Conservation (phyloP, 352 stramenopile genomes). For the Phytophthora foliorum region DNA sequence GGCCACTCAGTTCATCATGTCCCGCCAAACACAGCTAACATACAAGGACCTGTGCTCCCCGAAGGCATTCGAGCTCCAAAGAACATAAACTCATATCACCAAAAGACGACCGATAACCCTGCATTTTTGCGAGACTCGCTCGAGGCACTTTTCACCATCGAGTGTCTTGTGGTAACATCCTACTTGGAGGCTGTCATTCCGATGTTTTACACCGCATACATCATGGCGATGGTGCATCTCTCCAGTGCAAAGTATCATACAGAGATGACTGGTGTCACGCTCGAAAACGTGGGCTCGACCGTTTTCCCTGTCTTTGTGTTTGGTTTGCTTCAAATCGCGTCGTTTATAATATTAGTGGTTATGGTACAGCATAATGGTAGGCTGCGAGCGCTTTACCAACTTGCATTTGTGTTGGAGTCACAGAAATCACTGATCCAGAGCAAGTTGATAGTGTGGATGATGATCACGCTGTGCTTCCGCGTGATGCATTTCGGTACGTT, state of each 20-base stretch:
- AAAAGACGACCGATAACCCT: no score
- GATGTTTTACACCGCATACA: no score
- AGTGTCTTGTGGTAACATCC: no score
- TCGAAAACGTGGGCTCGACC: neutral
- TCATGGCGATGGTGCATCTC: conserved; percentile 3
- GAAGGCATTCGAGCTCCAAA: no score
- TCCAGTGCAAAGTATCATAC: conserved; percentile 29
- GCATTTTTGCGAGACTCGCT: no score
- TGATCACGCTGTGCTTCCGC: conserved; percentile 20
- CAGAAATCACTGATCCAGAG: conserved; percentile 40
- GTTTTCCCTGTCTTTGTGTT: conserved; percentile 17
- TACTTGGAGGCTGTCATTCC: no score
- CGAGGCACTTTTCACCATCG: no score
- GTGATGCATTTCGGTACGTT: conserved; percentile 14
- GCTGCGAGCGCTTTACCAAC: conserved; percentile 29
- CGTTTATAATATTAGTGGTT: conserved; percentile 15
- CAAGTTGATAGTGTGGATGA: conserved; percentile 50
- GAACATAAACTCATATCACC: no score
- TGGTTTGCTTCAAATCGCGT: conserved; percentile 25
- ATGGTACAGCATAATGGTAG: conserved; percentile 11
- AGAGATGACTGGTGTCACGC: conserved; percentile 10
- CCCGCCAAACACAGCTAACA: neutral
- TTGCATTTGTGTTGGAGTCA: conserved; percentile 52
- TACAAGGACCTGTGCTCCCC: no score
- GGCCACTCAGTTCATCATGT: neutral